Base-by-base conservation (phyloP, 2,329 filamentous ascomycete genomes). In the Aspergillus calidoustus region DNA sequence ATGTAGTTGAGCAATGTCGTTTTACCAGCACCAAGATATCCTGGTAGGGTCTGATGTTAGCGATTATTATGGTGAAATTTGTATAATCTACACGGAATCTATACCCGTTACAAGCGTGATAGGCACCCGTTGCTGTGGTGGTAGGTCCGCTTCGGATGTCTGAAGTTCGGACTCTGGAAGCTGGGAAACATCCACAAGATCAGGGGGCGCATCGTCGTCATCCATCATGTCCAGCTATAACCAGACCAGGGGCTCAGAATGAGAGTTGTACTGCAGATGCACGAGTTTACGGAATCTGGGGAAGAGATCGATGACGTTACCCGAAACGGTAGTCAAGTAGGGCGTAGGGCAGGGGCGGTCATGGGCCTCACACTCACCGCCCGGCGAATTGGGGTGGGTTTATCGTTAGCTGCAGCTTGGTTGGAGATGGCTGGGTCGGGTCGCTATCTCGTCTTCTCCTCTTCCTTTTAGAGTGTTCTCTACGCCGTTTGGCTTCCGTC, bases 1-100 rank as follows among this genome's bases (percentile, higher is more conserved):
- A 99, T 98, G 76, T 98, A 97, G 76, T 99, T 98, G 61, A 99
- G 82, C 31, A 98, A 79, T 0, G 94, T 98, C 0, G 94, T 98
- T 79, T 99, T 99, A 19, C 95, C 95, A 8, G 95, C 92, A 19
- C 95, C 95, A 4, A 99, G 85, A 73, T 99, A 99, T 3, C 95
- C 92, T 95, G 25, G 53, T 19, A 43, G 15, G 28, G 7, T n/a
- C 28, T 46, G 22, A 44, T 38, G 44, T 57, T 17, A 57, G 50
- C 13, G 11, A 34, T 11, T n/a, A n/a, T 57, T 47, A 41, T 54
- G 46, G 17, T 50, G 8, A 30, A 44, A 22, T 50, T 51, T 11
- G 25, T 31, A 52, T 56, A 30, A 23, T 28, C 56, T 61, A 49
- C 52, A 54, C 53, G 53, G 38, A 48, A 43, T 46, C 54, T 54